Base-by-base conservation (phyloP, 371 early-diverging fungal genomes). In the Mortierella sp. region DNA sequence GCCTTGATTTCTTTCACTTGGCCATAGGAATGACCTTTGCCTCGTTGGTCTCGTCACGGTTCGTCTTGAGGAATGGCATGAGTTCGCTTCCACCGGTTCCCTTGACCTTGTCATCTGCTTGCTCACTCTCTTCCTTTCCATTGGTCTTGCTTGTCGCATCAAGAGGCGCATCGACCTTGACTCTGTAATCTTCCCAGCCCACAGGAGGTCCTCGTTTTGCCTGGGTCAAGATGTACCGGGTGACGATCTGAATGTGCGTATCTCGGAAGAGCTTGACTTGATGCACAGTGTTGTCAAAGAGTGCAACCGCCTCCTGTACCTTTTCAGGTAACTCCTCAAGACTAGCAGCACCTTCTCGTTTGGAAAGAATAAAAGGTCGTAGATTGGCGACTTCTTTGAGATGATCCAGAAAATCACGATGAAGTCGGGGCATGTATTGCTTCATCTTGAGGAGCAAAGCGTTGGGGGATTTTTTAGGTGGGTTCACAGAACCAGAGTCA, bases 161-260 rank as follows among this genome's bases (percentile, higher is more conserved):
- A 26, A n/a, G 6, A n/a, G 28, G 28, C 21, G 28, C 37, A 21
- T 51, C 57, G n/a, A 70, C 63, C 47, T 62, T 51, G 29, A 75
- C 75, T 5, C 75, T 51, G 43, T 66, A 75, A 26, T 75, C 70
- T 44, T 75, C 75, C 75, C 75, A 75, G 0, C 75, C 75, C 51
- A 66, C 67, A 0, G 77, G 77, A n/a, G 91, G 90, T 0, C 91
- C 92, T 59, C 91, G 91, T 64, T 86, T 85, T 5, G 94, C 95
- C 69, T 94, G 97, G n/a, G 88, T 85, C 30, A 97, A 84, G 68
- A 97, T 94, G 71, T 96, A 97, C 15, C 91, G 85, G 0, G 92
- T 90, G n/a, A 95, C 96, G 19, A 97, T 90, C 71, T 92, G 92
- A 53, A 97, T 90, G 70, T 97, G 98, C 43, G 84, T 88, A 73